Evolutionary conservation across 116 monocot species (phyloP).

Genomic region (Thalassia testudinum): DNA sequence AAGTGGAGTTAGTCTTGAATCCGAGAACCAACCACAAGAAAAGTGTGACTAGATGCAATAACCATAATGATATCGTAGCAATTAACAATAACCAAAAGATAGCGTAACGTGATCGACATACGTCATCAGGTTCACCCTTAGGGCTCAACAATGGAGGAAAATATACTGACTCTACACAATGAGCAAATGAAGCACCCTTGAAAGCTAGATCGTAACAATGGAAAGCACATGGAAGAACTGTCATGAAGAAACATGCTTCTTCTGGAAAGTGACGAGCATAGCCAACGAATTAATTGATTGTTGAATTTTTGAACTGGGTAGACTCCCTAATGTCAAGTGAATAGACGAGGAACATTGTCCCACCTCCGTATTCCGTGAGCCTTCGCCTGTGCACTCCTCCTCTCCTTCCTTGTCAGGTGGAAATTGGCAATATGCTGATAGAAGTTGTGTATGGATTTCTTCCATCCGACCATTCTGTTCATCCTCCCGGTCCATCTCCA

Average conservation of each 20-base stretch:
- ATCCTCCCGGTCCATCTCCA: slow-evolving; percentile 78
- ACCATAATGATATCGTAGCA: no score
- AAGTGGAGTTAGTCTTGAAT: no score
- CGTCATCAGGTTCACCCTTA: no score
- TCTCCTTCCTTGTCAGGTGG: slow-evolving; percentile 2
- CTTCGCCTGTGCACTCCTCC: not conserved
- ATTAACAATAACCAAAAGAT: no score
- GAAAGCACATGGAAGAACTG: not conserved
- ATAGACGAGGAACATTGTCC: slow-evolving; percentile 4
- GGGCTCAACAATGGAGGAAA: no score
- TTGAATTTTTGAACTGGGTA: slow-evolving; percentile 7
- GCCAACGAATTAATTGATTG: slow-evolving; percentile 3
- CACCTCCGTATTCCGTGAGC: not conserved
- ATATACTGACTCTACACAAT: no score
- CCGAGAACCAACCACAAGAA: no score
- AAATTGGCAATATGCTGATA: slow-evolving; percentile 51
- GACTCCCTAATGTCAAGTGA: not conserved
- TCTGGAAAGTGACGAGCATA: slow-evolving; percentile 2
- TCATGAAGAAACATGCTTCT: not conserved
- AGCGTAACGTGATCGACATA: no score
- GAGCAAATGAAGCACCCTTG: no score
- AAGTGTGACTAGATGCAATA: no score
- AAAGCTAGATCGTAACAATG: no score
- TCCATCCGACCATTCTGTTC: slow-evolving; percentile 60
- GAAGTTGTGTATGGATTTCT: slow-evolving; percentile 42